Conservation (phyloP, 768 basidiomycete genomes). For the Mycena metata region DNA sequence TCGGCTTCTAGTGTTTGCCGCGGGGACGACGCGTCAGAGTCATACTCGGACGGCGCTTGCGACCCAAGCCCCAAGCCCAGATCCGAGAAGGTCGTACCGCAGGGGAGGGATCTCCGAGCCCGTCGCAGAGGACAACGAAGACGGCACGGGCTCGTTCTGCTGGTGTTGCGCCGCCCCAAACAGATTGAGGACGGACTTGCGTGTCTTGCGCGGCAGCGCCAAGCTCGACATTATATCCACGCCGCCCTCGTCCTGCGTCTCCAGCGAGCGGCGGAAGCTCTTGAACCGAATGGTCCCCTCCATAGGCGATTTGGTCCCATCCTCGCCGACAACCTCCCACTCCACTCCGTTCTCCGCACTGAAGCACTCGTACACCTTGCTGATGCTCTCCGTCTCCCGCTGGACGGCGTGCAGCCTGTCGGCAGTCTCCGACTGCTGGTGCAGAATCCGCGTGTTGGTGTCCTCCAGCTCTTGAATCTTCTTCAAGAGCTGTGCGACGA, state of each 20-base stretch:
- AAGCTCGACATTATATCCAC: constrained; percentile 1
- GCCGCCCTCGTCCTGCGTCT: constrained; percentile 8
- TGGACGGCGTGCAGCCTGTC: constrained; percentile 77
- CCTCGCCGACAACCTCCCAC: constrained; percentile 55
- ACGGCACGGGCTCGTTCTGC: constrained; percentile 43
- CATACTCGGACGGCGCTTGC: constrained; percentile 35
- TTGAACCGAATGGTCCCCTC: constrained; percentile 49
- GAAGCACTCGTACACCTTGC: constrained; percentile 77
- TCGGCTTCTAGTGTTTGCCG: constrained; percentile 67
- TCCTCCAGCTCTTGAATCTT: constrained; percentile 86
- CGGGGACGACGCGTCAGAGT: constrained; percentile 37
- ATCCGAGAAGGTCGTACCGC: constrained; percentile 44
- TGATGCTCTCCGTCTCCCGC: constrained; percentile 78
- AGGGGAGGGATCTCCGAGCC: constrained; percentile 53
- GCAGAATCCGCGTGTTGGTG: constrained; percentile 74
- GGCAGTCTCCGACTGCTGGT: constrained; percentile 73
- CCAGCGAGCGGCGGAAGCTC: constrained; percentile 43
- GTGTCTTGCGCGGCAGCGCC: constrained; percentile 44
- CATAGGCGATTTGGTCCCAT: constrained; percentile 38
- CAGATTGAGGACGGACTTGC: constrained; percentile 73
- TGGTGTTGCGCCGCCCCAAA: constrained; percentile 56
- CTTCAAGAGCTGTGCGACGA: constrained; percentile 77
- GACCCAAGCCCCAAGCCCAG: not conserved
- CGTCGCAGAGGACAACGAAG: constrained; percentile 47
- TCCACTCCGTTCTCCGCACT: constrained; percentile 67